phyloP scores from a whole-genome alignment of 176 grass and related monocot genomes.

The Cenchrus fungigraminus region DNA sequence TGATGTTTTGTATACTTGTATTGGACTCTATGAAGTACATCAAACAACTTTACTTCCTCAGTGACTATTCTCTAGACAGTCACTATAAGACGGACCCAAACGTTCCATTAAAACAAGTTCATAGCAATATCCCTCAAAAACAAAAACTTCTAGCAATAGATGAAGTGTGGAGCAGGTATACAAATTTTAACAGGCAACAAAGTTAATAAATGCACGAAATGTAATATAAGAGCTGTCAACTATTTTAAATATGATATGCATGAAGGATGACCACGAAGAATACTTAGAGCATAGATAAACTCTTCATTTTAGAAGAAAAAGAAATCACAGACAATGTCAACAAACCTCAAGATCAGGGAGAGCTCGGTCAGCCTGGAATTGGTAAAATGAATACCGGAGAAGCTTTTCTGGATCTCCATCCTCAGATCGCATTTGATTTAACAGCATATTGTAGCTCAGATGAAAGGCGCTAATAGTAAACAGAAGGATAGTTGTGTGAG shows the following conservation, averaged over 20 bases:
- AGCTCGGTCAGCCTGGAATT: conserved; percentile 87
- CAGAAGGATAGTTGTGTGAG: conserved; percentile 22
- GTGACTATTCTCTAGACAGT: background rate
- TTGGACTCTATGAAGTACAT: conserved; percentile 9
- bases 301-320: conserved; percentile 19
- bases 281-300: background rate
- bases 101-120: background rate
- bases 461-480: conserved; percentile 78
- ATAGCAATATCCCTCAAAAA: background rate
- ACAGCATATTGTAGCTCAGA: conserved; percentile 96
- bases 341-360: conserved; percentile 95
- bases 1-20: no score
- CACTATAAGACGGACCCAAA: background rate
- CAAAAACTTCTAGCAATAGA: background rate
- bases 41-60: background rate
- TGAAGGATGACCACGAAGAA: background rate
- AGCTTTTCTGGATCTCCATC: conserved; percentile 98
- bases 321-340: background rate
- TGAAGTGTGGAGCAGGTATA: conserved; percentile 2
- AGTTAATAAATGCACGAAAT: conserved; percentile 4
- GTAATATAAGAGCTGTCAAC: background rate
- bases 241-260: background rate
- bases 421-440: conserved; percentile 95
- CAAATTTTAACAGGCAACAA: background rate
- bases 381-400: conserved; percentile 91